These are phyloP conservation scores for Cutaneotrichosporon cyanovorans DNA, from an alignment of 1,284 basidiomycete species.

Conservation along the genomic window DNA sequence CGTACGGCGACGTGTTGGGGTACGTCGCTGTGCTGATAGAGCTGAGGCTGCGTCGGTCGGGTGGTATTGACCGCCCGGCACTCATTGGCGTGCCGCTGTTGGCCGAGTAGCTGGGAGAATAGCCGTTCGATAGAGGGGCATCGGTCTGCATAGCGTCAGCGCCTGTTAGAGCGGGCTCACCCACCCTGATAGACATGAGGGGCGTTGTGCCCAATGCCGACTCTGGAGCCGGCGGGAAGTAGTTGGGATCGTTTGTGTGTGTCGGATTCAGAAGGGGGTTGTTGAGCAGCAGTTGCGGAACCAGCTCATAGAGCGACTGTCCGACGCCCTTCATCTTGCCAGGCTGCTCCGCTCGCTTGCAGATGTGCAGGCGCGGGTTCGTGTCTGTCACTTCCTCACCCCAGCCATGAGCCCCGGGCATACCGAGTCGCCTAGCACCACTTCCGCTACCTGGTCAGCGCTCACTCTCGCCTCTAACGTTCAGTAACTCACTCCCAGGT, in stretches of 20 bases:
- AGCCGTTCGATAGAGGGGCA: too few species aligned
- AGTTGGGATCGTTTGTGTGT: conserved; percentile 41
- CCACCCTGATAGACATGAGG: too few species aligned
- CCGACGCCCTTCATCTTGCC: conserved; percentile 33
- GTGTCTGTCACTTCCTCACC: conserved; percentile 41
- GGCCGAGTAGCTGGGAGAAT: too few species aligned
- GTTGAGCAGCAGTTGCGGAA: conserved; percentile 43
- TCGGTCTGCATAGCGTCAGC: too few species aligned
- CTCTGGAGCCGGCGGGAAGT: conserved; percentile 42
- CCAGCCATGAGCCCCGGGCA: conserved; percentile 41
- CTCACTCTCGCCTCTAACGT: conserved; percentile 65
- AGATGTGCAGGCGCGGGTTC: conserved; percentile 45
- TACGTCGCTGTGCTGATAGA: conserved; percentile 10
- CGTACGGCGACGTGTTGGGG: not conserved
- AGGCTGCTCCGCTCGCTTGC: conserved; percentile 25
- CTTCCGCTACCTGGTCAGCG: conserved; percentile 15
- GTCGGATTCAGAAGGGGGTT: conserved; percentile 41
- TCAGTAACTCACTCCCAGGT: conserved; percentile 56
- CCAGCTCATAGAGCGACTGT: conserved; percentile 45
- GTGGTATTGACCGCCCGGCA: not conserved
- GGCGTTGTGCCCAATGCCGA: not conserved
- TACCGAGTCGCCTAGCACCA: conserved; percentile 31
- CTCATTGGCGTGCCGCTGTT: too few species aligned
- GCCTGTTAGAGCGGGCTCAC: too few species aligned
- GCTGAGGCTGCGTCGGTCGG: conserved; percentile 7